Conservation (phyloP, 2,329 filamentous ascomycete genomes). For the Pseudogymnoascus sp. region DNA sequence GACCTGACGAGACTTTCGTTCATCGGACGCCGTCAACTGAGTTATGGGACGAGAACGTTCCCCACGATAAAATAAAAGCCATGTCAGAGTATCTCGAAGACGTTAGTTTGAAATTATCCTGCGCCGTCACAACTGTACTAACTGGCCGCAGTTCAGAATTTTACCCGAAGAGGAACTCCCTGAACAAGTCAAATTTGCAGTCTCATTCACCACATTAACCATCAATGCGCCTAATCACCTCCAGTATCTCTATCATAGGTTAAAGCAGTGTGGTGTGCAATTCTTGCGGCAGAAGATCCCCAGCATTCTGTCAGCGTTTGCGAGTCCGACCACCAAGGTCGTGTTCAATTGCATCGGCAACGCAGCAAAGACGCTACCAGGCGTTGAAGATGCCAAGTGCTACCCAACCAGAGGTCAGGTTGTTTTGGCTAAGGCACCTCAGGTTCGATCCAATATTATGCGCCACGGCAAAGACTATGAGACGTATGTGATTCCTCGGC, state of each 20-base stretch:
- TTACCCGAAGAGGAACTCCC: constrained; percentile 28
- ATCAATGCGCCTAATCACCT: constrained; percentile 34
- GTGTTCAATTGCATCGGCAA: constrained; percentile 17
- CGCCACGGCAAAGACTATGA: constrained; percentile 33
- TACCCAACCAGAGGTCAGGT: constrained; percentile 24
- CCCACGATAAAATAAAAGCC: constrained; percentile 33
- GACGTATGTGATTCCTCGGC: constrained; percentile 35
- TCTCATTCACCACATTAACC: constrained; percentile 32
- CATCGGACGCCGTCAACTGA: constrained; percentile 33
- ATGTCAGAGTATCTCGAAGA: constrained; percentile 36
- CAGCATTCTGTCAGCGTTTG: constrained; percentile 25
- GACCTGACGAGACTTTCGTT: constrained; percentile 29
- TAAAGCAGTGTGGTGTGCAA: constrained; percentile 28
- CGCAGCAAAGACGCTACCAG: constrained; percentile 14
- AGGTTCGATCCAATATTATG: constrained; percentile 33
- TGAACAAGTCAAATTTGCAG: constrained; percentile 29
- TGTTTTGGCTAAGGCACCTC: constrained; percentile 30
- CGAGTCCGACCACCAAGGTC: constrained; percentile 4
- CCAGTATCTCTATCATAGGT: constrained; percentile 24
- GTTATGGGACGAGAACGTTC: constrained; percentile 34
- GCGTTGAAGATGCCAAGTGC: constrained; percentile 19
- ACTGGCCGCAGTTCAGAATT: constrained; percentile 25
- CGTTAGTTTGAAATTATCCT: constrained; percentile 21
- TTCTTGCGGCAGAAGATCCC: constrained; percentile 28
- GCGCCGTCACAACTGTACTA: background rate